Base-by-base conservation (phyloP, 345 rosid species). In the Citrus trifoliata region DNA sequence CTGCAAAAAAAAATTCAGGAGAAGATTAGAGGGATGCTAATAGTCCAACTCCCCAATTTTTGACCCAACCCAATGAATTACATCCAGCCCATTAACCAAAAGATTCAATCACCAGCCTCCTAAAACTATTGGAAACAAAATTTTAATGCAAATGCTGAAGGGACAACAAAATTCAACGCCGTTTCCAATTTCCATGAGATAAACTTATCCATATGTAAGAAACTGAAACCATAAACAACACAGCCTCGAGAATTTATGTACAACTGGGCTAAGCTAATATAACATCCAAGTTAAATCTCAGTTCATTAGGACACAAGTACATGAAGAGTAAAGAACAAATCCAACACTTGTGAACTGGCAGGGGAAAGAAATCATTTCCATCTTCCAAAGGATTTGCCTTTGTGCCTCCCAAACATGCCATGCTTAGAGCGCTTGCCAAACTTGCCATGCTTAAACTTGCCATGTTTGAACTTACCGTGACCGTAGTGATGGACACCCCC, bases 401-500 rank as follows among this genome's bases (percentile, higher is more conserved):
- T 91, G 83, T 90, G 93, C 83, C 79, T 88, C 48, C 94, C 95
- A 53, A 89, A 89, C 91, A 67, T 83, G 64, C 98, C 93, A 7
- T 87, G 91, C 82, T 85, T 89, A 90, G 90, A 82, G 66, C 84
- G 90, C 83, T 86, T 88, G 18, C 95, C 95, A 67, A 88, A 91
- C 73, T 89, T 93, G 13, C 93, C 91, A 5, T 88, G 90, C 83
- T 90, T 89, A 70, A 88, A 90, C 81, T 91, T 93, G 3, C 97
- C 94, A 10, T 83, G 92, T 85, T 89, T 89, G 78, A 91, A 91
- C 85, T 89, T 89, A 1, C 97, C 98, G n/a, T 83, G 92, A n/a
- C 93, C 88, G 60, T 83, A 81, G 80, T 91, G 92, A 56, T 82
- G 66, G 77, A 68, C 83, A 56, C 86, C 84, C 10, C 86, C 84